These are phyloP conservation scores for Clausena lansium DNA, from an alignment of 345 rosid species.

Conservation along the genomic window DNA sequence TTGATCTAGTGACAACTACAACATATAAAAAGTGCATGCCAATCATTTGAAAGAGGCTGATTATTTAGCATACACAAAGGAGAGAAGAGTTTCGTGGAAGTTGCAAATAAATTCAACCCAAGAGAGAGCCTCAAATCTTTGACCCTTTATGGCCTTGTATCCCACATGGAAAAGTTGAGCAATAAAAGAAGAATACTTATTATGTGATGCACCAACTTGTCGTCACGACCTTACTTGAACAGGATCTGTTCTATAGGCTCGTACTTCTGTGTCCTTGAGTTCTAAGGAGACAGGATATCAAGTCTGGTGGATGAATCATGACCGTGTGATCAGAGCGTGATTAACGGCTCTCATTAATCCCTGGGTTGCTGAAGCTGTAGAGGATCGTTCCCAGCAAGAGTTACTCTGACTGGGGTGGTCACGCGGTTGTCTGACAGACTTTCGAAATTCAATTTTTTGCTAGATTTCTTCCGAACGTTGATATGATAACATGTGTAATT, in stretches of 20 bases:
- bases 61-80: too few relatives aligned
- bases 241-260: slow-evolving; percentile 22
- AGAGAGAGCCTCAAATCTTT: too few relatives aligned
- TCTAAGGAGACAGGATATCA: slow-evolving; percentile 12
- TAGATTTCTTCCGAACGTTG: too few relatives aligned
- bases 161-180: too few relatives aligned
- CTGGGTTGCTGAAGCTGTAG: background rate
- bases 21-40: too few relatives aligned
- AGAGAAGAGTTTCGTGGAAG: too few relatives aligned
- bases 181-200: too few relatives aligned
- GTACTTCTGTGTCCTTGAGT: background rate
- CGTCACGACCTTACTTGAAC: slow-evolving; percentile 3
- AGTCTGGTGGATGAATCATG: background rate
- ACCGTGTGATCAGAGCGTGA: slow-evolving; percentile 4
- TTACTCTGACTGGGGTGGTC: background rate
- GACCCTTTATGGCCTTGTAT: too few relatives aligned
- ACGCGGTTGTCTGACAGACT: background rate
- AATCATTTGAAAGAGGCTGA: too few relatives aligned
- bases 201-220: fast-evolving
- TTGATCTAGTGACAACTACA: too few relatives aligned
- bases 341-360: background rate
- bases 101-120: too few relatives aligned
- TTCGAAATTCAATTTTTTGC: background rate
- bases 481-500: too few relatives aligned
- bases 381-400: background rate